A percentile compares a stretch with the other conserved stretches of the same genome.
Conservation (phyloP, 2,329 filamentous ascomycete species). For the Neonectria magnoliae region DNA sequence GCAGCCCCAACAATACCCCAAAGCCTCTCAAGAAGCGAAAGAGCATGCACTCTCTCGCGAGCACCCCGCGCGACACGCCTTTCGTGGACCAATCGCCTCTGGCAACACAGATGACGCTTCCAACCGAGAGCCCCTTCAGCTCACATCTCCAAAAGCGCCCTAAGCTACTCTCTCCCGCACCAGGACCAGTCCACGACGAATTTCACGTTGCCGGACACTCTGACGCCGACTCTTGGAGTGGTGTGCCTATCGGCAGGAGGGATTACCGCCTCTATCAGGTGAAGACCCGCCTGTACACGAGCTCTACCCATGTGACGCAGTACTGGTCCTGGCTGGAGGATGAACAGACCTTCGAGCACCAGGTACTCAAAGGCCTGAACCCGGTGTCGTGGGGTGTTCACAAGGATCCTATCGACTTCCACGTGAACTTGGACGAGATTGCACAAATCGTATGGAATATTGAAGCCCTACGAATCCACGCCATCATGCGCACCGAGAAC, state of each 20-base stretch:
- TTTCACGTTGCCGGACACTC: constrained; percentile 60
- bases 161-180: constrained; percentile 35
- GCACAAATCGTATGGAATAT: constrained; percentile 56
- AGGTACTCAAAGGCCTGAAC: constrained; percentile 58
- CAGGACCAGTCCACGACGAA: constrained; percentile 45
- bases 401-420: constrained; percentile 61
- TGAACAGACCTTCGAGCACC: constrained; percentile 60
- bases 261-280: constrained; percentile 65
- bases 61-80: constrained; percentile 43
- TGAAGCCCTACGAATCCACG: constrained; percentile 53
- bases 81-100: constrained; percentile 43
- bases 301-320: constrained; percentile 60
- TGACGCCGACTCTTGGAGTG: constrained; percentile 61
- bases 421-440: constrained; percentile 59
- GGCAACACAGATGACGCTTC: constrained; percentile 25
- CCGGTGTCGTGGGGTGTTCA: constrained; percentile 61
- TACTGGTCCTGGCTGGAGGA: constrained; percentile 64
- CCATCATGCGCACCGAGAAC: constrained; percentile 49
- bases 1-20: constrained; percentile 38
- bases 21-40: constrained; percentile 48
- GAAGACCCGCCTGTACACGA: constrained; percentile 59
- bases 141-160: constrained; percentile 41
- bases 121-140: constrained; percentile 23
- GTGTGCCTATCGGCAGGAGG: constrained; percentile 54
- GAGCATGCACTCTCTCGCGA: constrained; percentile 43